Conservation (phyloP, 2,329 filamentous ascomycete species). For the Fusarium marasasianum region DNA sequence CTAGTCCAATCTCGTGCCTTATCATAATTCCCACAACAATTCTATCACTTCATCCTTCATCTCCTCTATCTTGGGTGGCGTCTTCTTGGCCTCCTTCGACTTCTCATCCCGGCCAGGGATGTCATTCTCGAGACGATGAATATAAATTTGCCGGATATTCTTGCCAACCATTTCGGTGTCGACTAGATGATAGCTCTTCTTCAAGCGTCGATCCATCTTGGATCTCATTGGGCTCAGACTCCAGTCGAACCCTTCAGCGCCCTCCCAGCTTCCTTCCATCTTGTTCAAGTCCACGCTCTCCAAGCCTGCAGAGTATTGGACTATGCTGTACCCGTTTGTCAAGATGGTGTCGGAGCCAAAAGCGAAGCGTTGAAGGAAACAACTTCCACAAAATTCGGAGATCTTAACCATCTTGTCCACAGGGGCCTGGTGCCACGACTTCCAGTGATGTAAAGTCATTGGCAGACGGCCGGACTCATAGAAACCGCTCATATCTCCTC, state of each 20-base stretch:
- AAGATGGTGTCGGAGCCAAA: conserved; percentile 60
- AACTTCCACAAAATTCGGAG: conserved; percentile 64
- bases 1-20: neutral
- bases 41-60: conserved; percentile 58
- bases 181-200: conserved; percentile 61
- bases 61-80: conserved; percentile 25
- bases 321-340: conserved; percentile 68
- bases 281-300: conserved; percentile 54
- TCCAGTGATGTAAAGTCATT: conserved; percentile 71
- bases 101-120: conserved; percentile 49
- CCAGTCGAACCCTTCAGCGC: conserved; percentile 60
- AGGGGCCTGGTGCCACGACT: conserved; percentile 65
- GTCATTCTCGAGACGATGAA: conserved; percentile 54
- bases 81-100: conserved; percentile 1
- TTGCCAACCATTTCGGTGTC: conserved; percentile 55
- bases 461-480: conserved; percentile 66
- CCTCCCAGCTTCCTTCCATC: conserved; percentile 65
- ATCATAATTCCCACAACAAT: conserved; percentile 55
- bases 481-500: conserved; percentile 64
- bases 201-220: conserved; percentile 50
- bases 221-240: conserved; percentile 62
- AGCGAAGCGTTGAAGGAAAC: conserved; percentile 66
- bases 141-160: conserved; percentile 64
- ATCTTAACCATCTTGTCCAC: conserved; percentile 61
- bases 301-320: conserved; percentile 56